Percentiles rank a stretch among this genome's conserved stretches.
Evolutionary conservation across 768 basidiomycete genomes (phyloP).

Genomic region (Boletus vinaceobasis): DNA sequence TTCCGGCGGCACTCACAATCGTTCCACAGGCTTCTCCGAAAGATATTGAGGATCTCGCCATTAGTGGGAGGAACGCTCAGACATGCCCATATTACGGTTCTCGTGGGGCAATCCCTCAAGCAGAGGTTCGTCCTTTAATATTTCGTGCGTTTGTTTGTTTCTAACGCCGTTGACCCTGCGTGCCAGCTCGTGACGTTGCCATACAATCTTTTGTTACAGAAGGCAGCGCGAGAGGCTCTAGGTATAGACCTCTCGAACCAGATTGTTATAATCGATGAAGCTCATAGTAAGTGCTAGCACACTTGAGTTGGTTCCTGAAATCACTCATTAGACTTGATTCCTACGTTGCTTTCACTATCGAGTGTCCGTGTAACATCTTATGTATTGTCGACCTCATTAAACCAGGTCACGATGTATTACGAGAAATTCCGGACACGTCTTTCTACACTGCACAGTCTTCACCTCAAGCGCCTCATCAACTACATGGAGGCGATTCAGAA

Average conservation of each 20-base stretch:
- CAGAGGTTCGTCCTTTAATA: slow-evolving; percentile 56
- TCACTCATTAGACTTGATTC: slow-evolving; percentile 66
- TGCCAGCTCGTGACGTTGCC: slow-evolving; percentile 83
- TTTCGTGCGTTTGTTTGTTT: background rate
- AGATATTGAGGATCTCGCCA: slow-evolving; percentile 91
- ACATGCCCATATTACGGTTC: slow-evolving; percentile 95
- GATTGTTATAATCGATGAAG: slow-evolving; percentile 91
- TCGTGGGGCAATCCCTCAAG: slow-evolving; percentile 81
- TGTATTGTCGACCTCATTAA: slow-evolving; percentile 58
- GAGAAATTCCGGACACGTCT: slow-evolving; percentile 76
- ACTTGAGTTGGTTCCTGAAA: background rate
- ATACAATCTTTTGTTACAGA: slow-evolving; percentile 87
- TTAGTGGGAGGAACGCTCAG: slow-evolving; percentile 59
- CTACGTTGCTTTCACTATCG: slow-evolving; percentile 85
- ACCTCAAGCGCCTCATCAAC: slow-evolving; percentile 73
- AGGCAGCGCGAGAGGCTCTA: slow-evolving; percentile 77
- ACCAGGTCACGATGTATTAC: slow-evolving; percentile 77
- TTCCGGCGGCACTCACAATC: background rate
- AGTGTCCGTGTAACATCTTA: slow-evolving; percentile 59
- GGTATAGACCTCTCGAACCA: slow-evolving; percentile 84
- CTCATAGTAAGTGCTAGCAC: slow-evolving; percentile 69
- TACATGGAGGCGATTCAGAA: slow-evolving; percentile 69
- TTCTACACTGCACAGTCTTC: slow-evolving; percentile 65
- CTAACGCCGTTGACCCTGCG: background rate
- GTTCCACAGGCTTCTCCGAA: slow-evolving; percentile 70